Conservation (phyloP, 1,139 yeast species). For the Saccharomyces hybrid region DNA sequence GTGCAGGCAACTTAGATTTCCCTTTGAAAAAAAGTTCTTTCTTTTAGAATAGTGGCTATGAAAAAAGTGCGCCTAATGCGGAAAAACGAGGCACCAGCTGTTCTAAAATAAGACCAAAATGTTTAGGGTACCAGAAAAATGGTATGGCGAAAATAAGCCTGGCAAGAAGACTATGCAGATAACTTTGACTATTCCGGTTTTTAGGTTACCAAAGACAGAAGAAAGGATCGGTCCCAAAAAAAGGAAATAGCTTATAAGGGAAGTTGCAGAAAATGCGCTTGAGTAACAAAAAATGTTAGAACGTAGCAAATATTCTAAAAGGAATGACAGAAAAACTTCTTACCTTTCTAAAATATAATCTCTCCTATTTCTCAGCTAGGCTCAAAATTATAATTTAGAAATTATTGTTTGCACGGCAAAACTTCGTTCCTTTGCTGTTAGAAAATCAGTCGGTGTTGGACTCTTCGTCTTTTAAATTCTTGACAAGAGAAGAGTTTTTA, state of each 20-base stretch:
- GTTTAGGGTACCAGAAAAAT: neutral
- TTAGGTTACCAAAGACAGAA: neutral
- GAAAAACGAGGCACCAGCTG: slow-evolving; percentile 1
- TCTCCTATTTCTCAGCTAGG: neutral
- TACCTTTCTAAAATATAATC: neutral
- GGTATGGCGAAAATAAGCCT: neutral
- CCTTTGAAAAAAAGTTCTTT: neutral
- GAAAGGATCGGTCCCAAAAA: neutral
- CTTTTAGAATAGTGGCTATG: neutral
- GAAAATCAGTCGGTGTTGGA: neutral
- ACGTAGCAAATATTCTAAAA: neutral
- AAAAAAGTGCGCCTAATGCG: neutral
- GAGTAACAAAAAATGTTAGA: neutral
- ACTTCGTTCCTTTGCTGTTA: neutral
- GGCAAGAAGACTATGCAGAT: neutral
- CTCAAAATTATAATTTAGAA: neutral
- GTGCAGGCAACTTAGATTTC: neutral
- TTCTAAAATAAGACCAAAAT: neutral
- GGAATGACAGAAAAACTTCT: neutral
- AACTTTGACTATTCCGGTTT: neutral
- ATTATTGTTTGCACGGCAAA: neutral
- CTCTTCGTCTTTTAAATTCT: neutral
- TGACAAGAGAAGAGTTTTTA: neutral
- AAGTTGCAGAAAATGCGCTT: neutral
- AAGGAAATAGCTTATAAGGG: neutral